Conservation (phyloP, 140 eudicot genomes). For the Senecio squalidus region DNA sequence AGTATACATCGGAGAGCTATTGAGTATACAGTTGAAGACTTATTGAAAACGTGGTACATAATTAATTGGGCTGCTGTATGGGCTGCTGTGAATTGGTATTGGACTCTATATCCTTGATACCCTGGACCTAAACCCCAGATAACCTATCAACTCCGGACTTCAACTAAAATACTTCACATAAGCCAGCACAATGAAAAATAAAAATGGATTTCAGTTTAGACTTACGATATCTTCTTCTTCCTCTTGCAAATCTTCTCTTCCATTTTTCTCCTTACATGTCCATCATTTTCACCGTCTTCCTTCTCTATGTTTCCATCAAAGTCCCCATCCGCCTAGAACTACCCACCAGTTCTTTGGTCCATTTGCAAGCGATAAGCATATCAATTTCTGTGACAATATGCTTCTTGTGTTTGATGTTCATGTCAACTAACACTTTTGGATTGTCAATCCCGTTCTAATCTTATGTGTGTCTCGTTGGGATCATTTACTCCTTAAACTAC, state of each 20-base stretch:
- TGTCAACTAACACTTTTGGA: slow-evolving; percentile 17
- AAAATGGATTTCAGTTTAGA: slow-evolving; percentile 2
- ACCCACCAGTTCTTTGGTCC: background rate
- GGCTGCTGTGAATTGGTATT: too few relatives aligned
- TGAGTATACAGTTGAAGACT: too few relatives aligned
- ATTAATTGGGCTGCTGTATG: too few relatives aligned
- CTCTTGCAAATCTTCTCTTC: slow-evolving; percentile 6
- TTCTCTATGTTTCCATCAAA: slow-evolving; percentile 21
- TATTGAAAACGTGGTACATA: too few relatives aligned
- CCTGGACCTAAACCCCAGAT: too few relatives aligned
- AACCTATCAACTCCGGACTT: too few relatives aligned
- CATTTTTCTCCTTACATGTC: background rate
- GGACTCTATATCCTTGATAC: too few relatives aligned
- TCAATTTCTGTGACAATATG: slow-evolving; percentile 9
- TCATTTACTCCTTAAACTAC: background rate
- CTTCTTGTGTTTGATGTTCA: slow-evolving; percentile 11
- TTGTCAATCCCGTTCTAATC: background rate
- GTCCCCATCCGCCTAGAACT: background rate
- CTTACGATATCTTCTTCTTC: slow-evolving; percentile 7
- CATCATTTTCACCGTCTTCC: slow-evolving; percentile 1
- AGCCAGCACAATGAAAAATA: background rate
- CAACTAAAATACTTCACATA: background rate
- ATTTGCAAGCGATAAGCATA: background rate
- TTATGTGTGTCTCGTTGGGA: slow-evolving; percentile 6
- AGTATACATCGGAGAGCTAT: too few relatives aligned